Conservation (phyloP, 345 rosid genomes). For the Toxicodendron radicans region DNA sequence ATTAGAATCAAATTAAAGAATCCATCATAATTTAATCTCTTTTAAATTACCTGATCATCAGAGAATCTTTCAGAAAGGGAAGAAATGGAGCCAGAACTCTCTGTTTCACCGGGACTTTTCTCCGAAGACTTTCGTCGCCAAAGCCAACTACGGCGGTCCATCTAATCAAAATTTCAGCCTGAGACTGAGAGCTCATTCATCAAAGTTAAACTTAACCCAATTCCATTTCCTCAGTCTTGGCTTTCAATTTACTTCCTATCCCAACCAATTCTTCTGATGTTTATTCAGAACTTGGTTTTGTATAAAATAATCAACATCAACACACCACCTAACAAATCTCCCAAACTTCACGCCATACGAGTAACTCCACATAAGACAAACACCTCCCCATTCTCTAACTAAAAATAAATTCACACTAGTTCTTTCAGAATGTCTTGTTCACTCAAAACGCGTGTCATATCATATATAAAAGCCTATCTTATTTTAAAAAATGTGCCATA, state of each 20-base stretch:
- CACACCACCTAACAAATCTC: conserved; percentile 38
- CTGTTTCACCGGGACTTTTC: conserved; percentile 68
- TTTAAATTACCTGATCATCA: conserved; percentile 58
- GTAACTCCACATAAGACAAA: too few species aligned
- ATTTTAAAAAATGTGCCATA: too few species aligned
- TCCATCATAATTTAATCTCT: neutral
- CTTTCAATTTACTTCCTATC: conserved; percentile 53
- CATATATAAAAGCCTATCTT: too few species aligned
- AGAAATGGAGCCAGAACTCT: conserved; percentile 64
- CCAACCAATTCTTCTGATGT: conserved; percentile 15
- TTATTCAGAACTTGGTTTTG: conserved; percentile 14
- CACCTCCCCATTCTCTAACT: too few species aligned
- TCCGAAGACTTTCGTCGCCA: conserved; percentile 76
- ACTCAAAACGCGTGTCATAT: too few species aligned
- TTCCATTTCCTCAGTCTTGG: conserved; percentile 36
- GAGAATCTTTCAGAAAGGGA: conserved; percentile 69
- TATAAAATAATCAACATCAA: conserved; percentile 29
- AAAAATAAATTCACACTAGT: too few species aligned
- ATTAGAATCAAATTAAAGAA: conserved; percentile 2
- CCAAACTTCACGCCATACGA: conserved; percentile 48
- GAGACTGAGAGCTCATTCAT: neutral
- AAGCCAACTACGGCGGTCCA: conserved; percentile 80
- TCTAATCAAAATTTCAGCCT: conserved; percentile 21
- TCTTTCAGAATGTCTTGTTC: too few species aligned
- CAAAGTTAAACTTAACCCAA: conserved; percentile 26